Evolutionary conservation across 2,329 filamentous ascomycete species (phyloP).

Genomic region (Penicillium paneum): DNA sequence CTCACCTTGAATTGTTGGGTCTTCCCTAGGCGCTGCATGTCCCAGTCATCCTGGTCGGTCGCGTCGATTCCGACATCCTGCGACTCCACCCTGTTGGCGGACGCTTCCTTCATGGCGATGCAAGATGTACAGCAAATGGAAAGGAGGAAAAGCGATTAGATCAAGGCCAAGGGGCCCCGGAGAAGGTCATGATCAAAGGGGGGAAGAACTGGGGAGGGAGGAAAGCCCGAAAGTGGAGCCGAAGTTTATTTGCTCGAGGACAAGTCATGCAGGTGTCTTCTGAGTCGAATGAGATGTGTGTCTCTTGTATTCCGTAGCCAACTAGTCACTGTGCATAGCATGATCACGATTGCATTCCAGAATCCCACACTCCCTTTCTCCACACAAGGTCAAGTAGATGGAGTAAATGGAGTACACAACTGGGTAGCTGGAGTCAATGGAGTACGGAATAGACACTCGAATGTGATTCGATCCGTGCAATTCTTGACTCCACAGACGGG

Average conservation of each 20-base stretch:
- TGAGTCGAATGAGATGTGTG: no score
- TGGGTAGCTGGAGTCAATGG: not conserved
- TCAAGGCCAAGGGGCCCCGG: not conserved
- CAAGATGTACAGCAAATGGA: not conserved
- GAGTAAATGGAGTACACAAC: not conserved
- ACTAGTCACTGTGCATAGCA: no score
- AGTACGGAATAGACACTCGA: not conserved
- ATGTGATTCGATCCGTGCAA: not conserved
- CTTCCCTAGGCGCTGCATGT: constrained; percentile 53
- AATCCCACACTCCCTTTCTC: not conserved
- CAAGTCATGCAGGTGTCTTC: not conserved
- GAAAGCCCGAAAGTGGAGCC: not conserved
- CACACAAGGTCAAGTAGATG: not conserved
- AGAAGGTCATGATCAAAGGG: not conserved
- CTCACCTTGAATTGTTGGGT: constrained; percentile 47
- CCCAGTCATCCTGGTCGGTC: constrained; percentile 23
- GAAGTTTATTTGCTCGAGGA: not conserved
- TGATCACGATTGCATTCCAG: no score
- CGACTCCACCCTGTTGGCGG: constrained; percentile 16
- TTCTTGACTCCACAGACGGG: not conserved
- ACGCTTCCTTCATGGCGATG: not conserved
- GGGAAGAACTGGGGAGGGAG: not conserved
- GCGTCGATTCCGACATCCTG: constrained; percentile 17
- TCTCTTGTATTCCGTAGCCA: no score
- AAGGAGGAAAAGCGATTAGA: not conserved